A percentile compares a stretch with the other conserved stretches of the same genome.
Evolutionary conservation across 1,139 yeast genomes (phyloP).

Genomic region (Yamadazyma diddensiae): DNA sequence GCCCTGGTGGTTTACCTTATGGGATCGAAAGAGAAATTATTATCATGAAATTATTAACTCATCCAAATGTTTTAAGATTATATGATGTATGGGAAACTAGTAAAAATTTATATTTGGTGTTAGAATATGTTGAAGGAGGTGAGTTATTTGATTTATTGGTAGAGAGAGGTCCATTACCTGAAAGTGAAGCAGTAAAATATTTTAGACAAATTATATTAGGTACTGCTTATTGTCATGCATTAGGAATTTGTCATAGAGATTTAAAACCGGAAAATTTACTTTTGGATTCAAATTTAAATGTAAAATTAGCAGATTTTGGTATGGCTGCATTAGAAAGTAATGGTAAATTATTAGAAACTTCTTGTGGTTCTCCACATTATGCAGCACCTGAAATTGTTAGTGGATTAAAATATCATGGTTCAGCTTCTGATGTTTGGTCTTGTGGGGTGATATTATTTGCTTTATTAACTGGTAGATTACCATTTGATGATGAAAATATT

Average conservation of each 20-base stretch:
- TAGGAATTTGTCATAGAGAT: constrained; percentile 80
- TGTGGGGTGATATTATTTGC: constrained; percentile 83
- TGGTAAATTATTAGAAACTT: constrained; percentile 68
- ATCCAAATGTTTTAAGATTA: constrained; percentile 70
- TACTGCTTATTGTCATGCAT: constrained; percentile 78
- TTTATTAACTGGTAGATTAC: constrained; percentile 71
- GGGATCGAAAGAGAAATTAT: constrained; percentile 83
- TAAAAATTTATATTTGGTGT: constrained; percentile 66
- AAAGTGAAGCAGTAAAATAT: constrained; percentile 68
- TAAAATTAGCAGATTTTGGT: constrained; percentile 81
- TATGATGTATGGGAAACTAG: constrained; percentile 86
- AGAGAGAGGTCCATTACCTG: constrained; percentile 78
- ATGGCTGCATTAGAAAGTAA: constrained; percentile 83
- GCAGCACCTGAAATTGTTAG: constrained; percentile 86
- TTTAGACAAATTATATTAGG: constrained; percentile 75
- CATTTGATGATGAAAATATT: constrained; percentile 79
- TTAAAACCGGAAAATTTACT: constrained; percentile 76
- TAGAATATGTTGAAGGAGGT: constrained; percentile 84
- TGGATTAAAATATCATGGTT: constrained; percentile 76
- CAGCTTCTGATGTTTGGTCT: constrained; percentile 84
- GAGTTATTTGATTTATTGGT: constrained; percentile 74
- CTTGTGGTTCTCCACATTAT: constrained; percentile 85
- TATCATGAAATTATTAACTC: constrained; percentile 75
- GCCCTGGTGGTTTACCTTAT: constrained; percentile 58
- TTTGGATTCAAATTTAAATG: constrained; percentile 62